phyloP scores from a whole-genome alignment of 495 filamentous ascomycete species.

The Penicillium roqueforti region DNA sequence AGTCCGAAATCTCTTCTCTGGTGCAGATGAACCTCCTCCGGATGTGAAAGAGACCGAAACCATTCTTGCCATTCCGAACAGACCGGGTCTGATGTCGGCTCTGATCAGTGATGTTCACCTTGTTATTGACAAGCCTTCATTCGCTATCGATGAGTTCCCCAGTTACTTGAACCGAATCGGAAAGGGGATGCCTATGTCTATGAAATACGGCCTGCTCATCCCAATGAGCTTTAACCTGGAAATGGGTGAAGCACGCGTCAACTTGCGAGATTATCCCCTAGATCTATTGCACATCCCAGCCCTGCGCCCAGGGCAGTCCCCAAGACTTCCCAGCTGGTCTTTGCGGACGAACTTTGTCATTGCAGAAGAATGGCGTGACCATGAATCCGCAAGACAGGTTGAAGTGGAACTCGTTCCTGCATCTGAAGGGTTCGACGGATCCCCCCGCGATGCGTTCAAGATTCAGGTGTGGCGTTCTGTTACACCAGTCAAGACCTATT shows the following conservation, averaged over 20 bases:
- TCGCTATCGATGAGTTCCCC: slow-evolving; percentile 73
- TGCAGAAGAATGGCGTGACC: slow-evolving; percentile 83
- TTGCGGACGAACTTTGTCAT: slow-evolving; percentile 93
- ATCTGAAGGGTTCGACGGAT: slow-evolving; percentile 44
- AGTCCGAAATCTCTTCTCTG: slow-evolving; percentile 76
- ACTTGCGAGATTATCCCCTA: slow-evolving; percentile 86
- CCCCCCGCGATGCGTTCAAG: slow-evolving; percentile 52
- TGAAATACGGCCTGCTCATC: slow-evolving; percentile 81
- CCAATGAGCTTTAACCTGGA: slow-evolving; percentile 86
- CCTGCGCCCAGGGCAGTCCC: slow-evolving; percentile 72
- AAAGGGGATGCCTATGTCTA: slow-evolving; percentile 91
- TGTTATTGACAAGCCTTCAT: slow-evolving; percentile 87
- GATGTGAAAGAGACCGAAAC: slow-evolving; percentile 78
- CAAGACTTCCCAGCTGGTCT: slow-evolving; percentile 74
- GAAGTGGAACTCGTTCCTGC: slow-evolving; percentile 83
- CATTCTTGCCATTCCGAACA: slow-evolving; percentile 80
- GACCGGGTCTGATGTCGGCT: slow-evolving; percentile 76
- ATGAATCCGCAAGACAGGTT: slow-evolving; percentile 72
- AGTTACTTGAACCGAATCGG: slow-evolving; percentile 82
- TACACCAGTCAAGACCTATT: slow-evolving; percentile 94
- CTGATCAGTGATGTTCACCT: slow-evolving; percentile 83
- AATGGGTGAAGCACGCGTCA: slow-evolving; percentile 85
- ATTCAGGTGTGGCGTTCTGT: slow-evolving; percentile 90
- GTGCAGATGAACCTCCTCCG: slow-evolving; percentile 72
- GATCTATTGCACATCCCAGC: slow-evolving; percentile 88